These are phyloP conservation scores for Solanum pennellii DNA, from an alignment of 257 asterid species.

Conservation along the genomic window DNA sequence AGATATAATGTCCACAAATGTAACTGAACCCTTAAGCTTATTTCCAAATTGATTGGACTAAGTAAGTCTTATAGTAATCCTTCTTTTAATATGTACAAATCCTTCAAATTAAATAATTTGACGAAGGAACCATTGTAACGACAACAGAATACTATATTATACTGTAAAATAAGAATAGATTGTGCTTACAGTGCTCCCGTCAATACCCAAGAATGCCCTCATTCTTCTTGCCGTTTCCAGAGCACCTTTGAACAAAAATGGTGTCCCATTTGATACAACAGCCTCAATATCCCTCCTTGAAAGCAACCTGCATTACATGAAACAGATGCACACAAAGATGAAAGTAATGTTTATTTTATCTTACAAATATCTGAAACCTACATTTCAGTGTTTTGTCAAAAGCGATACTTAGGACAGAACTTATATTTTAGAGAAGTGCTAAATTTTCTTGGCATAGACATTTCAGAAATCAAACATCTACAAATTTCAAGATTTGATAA, in stretches of 20 bases:
- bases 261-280: constrained; percentile 74
- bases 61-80: not conserved
- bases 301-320: constrained; percentile 34
- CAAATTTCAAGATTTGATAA: not conserved
- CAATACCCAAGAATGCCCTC: constrained; percentile 61
- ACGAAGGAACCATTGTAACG: not conserved
- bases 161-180: not conserved
- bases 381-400: not conserved
- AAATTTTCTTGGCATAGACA: not conserved
- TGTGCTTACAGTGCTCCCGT: constrained; percentile 41
- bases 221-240: constrained; percentile 64
- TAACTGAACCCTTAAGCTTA: not conserved
- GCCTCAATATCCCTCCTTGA: constrained; percentile 71
- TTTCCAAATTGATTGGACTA: not conserved
- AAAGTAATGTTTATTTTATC: not conserved
- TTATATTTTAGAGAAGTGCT: not conserved
- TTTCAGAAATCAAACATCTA: not conserved
- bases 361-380: not conserved
- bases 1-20: not conserved
- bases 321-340: not conserved
- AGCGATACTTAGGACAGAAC: not conserved
- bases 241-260: constrained; percentile 78
- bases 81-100: not conserved
- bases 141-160: not conserved
- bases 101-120: not conserved